These are phyloP conservation scores for Colletotrichum tanaceti DNA, from an alignment of 2,329 filamentous ascomycete genomes.

Conservation along the genomic window DNA sequence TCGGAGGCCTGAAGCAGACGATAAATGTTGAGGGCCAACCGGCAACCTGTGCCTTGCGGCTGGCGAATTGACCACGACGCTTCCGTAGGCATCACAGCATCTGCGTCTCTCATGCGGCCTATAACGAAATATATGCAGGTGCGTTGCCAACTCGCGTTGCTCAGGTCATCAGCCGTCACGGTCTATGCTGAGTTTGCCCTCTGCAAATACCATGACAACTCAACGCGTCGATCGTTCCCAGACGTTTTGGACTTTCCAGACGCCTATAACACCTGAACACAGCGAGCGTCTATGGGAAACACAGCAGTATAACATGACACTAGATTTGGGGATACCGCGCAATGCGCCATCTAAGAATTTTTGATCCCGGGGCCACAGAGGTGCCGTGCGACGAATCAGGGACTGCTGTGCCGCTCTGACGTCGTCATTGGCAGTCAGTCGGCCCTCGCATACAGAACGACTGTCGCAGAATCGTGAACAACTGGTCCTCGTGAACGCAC, in stretches of 20 bases:
- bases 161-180: constrained; percentile 1
- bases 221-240: constrained; percentile 8
- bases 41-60: not conserved
- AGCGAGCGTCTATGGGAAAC: constrained; percentile 13
- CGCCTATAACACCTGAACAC: constrained; percentile 1
- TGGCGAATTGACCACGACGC: constrained; percentile 1
- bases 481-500: constrained; percentile 20
- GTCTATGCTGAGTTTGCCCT: not conserved
- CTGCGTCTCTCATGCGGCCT: constrained; percentile 10
- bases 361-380: constrained; percentile 12
- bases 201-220: constrained; percentile 4
- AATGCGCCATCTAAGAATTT: constrained; percentile 28
- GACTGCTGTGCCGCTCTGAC: constrained; percentile 25
- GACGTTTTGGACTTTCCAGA: constrained; percentile 13
- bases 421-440: constrained; percentile 35
- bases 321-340: constrained; percentile 29
- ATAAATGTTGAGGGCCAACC: not conserved
- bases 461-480: constrained; percentile 28
- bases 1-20: constrained; percentile 15
- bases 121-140: constrained; percentile 1
- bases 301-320: constrained; percentile 15
- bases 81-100: constrained; percentile 8
- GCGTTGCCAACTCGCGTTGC: constrained; percentile 13
- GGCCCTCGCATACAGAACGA: constrained; percentile 22
- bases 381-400: constrained; percentile 34